Percentiles rank a stretch among this genome's conserved stretches.
Conservation (phyloP, 176 grass and related monocot species). For the Chrysopogon serrulatus region DNA sequence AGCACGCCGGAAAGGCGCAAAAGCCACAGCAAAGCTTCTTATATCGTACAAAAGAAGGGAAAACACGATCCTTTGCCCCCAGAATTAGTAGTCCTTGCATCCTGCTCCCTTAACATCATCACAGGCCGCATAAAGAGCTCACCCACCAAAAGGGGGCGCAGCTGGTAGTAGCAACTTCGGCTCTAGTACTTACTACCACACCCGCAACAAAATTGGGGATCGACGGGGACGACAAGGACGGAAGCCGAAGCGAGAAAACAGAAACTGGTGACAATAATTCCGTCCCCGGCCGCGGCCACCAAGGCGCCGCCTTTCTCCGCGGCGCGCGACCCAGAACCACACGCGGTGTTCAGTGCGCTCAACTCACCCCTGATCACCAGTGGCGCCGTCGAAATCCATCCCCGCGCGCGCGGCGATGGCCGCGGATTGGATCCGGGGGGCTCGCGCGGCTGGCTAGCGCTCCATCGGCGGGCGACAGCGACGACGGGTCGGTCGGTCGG, state of each 20-base stretch:
- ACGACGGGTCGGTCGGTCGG: neutral
- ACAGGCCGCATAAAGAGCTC: neutral
- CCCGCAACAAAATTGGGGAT: constrained; percentile 29
- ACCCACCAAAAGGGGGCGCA: neutral
- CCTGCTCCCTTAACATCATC: constrained; percentile 7
- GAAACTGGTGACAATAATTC: neutral
- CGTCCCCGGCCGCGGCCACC: neutral
- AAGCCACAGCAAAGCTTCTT: constrained; percentile 18
- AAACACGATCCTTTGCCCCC: constrained; percentile 1
- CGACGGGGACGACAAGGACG: neutral
- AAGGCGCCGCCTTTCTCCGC: neutral
- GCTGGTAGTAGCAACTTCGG: neutral
- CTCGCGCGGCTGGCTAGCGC: neutral
- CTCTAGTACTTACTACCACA: neutral
- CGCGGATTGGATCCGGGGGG: neutral
- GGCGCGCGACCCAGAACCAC: neutral
- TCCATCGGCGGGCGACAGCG: neutral
- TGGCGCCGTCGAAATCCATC: constrained; percentile 59
- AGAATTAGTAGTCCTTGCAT: constrained; percentile 26
- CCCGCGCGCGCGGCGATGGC: neutral
- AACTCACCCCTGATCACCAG: constrained; percentile 49
- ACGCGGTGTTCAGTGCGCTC: neutral
- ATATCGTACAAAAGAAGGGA: constrained; percentile 16
- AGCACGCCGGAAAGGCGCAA: constrained; percentile 16
- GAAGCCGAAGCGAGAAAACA: neutral